Base-by-base conservation (phyloP, 1,139 yeast species). In the Sugiyamaella novakii region DNA sequence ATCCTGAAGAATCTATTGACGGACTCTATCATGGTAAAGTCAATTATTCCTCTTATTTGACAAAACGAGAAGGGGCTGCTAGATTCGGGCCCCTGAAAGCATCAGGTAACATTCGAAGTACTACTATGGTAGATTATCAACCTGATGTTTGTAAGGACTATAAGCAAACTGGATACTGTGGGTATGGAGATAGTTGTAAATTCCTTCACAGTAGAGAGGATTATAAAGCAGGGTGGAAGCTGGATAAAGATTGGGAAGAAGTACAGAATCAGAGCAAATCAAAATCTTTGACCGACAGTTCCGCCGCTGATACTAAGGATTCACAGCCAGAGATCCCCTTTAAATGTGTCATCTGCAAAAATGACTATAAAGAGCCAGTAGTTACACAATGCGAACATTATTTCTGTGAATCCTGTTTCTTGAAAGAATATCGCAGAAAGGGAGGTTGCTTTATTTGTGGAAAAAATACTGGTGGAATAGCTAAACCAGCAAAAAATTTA, bases 161-260 rank as follows among this genome's bases (percentile, higher is more conserved):
- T 66, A 79, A 83, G 53, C 88, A 85, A 59, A 91, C 95, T 0
- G 98, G 98, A 0, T 91, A 82, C 63, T 94, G 98, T 74, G 98
- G 98, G 4, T 94, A 84, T 64, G 99, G 99, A 6, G 98, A 94
- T 61, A 84, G 95, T n/a, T 94, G 99, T 71, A 94, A 92, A 70
- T 94, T 94, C 66, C 67, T 92, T 25, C 98, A 94, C 64, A 79
- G 87, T 10, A 71, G 98, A 64, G 96, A 87, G 57, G 96, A 89
- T 64, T 86, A 85, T 68, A 81, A 78, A 54, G 83, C 83, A 34
- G 86, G 84, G 18, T 82, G 84, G 78, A 83, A 85, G 52, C 66
- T 83, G 1, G 78, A 76, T 17, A 77, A 75, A 54, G 96, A 87
- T 40, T 88, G 96, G 96, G 84, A 86, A 57, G 53, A 58, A 41